Evolutionary conservation across 2,329 filamentous ascomycete species (phyloP).

Genomic region (Tolypocladium sp.): DNA sequence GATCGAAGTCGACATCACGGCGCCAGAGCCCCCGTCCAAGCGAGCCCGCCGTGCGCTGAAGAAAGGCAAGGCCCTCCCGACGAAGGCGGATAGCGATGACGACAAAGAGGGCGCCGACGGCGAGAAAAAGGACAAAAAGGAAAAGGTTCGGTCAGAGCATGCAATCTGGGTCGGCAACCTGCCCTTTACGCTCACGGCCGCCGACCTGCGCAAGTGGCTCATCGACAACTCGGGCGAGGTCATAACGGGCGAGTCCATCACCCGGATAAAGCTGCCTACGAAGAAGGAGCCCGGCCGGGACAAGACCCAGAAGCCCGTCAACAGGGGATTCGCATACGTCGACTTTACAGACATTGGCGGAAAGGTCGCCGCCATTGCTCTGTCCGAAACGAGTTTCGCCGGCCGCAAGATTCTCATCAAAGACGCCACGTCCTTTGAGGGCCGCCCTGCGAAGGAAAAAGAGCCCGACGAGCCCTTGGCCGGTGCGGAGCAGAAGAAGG

Average conservation of each 20-base stretch:
- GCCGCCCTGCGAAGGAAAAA: constrained; percentile 64
- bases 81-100: constrained; percentile 27
- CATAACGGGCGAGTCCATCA: constrained; percentile 64
- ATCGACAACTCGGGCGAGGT: constrained; percentile 58
- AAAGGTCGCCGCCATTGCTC: constrained; percentile 66
- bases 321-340: constrained; percentile 94
- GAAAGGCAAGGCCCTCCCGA: constrained; percentile 58
- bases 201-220: constrained; percentile 73
- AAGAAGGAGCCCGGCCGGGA: constrained; percentile 38
- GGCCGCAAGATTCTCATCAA: constrained; percentile 87
- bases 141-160: constrained; percentile 61
- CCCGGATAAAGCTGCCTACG: constrained; percentile 71
- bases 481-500: constrained; percentile 24
- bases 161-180: constrained; percentile 96
- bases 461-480: constrained; percentile 18
- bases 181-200: constrained; percentile 68
- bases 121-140: constrained; percentile 28
- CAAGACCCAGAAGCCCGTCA: constrained; percentile 33
- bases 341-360: constrained; percentile 70
- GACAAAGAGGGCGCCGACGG: constrained; percentile 23
- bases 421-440: constrained; percentile 80
- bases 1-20: constrained; percentile 79
- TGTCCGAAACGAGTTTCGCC: constrained; percentile 74
- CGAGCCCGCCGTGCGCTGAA: constrained; percentile 85
- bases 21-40: constrained; percentile 93